Conservation (phyloP, 2,329 filamentous ascomycete species). For the Graphilbum ipis-grandicollis region DNA sequence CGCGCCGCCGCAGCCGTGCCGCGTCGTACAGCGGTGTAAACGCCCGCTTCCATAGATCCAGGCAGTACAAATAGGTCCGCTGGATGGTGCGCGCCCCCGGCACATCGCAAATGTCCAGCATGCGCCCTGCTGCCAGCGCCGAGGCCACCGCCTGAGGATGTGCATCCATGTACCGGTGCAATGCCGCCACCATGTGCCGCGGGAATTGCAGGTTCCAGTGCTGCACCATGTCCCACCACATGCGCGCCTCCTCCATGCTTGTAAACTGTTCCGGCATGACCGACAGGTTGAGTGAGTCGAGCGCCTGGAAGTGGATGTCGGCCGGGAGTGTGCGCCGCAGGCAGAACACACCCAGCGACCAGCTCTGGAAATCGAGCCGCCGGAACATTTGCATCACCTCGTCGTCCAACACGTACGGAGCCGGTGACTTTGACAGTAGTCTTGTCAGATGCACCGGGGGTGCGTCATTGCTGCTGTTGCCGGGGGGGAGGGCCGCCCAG, state of each 20-base stretch:
- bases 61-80: conserved; percentile 18
- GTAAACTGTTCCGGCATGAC: conserved; percentile 10
- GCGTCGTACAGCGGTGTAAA: conserved; percentile 19
- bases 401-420: conserved; percentile 11
- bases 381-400: conserved; percentile 15
- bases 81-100: conserved; percentile 7
- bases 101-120: conserved; percentile 8
- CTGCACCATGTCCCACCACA: conserved; percentile 15
- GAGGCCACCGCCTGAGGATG: conserved; percentile 1
- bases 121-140: neutral
- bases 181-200: conserved; percentile 8
- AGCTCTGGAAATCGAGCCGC: conserved; percentile 14
- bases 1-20: conserved; percentile 10
- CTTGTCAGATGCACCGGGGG: neutral
- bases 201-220: conserved; percentile 13
- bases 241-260: conserved; percentile 11
- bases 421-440: conserved; percentile 6
- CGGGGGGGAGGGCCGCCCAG: too few species aligned
- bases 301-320: conserved; percentile 6
- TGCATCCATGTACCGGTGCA: conserved; percentile 5
- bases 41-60: conserved; percentile 21
- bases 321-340: conserved; percentile 5
- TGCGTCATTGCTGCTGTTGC: too few species aligned
- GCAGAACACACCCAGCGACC: conserved; percentile 11
- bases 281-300: conserved; percentile 5